A percentile compares a stretch with the other conserved stretches of the same genome.
These are phyloP conservation scores for Rhizophora apiculata DNA, from an alignment of 345 rosid genomes.

Conservation along the genomic window DNA sequence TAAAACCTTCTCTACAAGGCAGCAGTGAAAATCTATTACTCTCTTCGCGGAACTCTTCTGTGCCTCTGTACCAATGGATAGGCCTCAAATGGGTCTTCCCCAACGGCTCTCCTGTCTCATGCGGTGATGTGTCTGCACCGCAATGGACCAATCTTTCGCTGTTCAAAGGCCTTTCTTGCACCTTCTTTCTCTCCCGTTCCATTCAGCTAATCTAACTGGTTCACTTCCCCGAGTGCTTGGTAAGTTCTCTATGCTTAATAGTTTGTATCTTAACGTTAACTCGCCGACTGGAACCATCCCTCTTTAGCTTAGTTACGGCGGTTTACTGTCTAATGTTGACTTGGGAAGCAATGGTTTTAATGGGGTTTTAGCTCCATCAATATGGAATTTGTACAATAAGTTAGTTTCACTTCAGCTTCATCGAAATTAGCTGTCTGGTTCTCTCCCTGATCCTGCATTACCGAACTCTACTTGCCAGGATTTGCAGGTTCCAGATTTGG, in stretches of 20 bases:
- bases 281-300: slow-evolving; percentile 72
- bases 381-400: too few relatives aligned
- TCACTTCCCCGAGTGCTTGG: slow-evolving; percentile 84
- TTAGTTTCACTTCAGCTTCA: too few relatives aligned
- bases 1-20: slow-evolving; percentile 70
- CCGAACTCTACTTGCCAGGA: too few relatives aligned
- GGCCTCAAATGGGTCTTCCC: slow-evolving; percentile 92
- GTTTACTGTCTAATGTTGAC: too few relatives aligned
- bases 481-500: too few relatives aligned
- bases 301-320: slow-evolving; percentile 43
- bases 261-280: slow-evolving; percentile 72
- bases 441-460: too few relatives aligned
- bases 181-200: slow-evolving; percentile 77
- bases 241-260: slow-evolving; percentile 81
- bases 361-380: too few relatives aligned
- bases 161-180: slow-evolving; percentile 67
- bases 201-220: slow-evolving; percentile 94
- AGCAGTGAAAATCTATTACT: slow-evolving; percentile 65
- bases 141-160: slow-evolving; percentile 69
- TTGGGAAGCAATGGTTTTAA: too few relatives aligned
- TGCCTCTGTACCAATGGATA: slow-evolving; percentile 93
- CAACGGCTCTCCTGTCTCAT: slow-evolving; percentile 54
- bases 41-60: slow-evolving; percentile 83
- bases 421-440: too few relatives aligned
- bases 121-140: slow-evolving; percentile 45